Evolutionary conservation across 129 eudicot genomes (phyloP).

Genomic region (Flaveria sonorensis): DNA sequence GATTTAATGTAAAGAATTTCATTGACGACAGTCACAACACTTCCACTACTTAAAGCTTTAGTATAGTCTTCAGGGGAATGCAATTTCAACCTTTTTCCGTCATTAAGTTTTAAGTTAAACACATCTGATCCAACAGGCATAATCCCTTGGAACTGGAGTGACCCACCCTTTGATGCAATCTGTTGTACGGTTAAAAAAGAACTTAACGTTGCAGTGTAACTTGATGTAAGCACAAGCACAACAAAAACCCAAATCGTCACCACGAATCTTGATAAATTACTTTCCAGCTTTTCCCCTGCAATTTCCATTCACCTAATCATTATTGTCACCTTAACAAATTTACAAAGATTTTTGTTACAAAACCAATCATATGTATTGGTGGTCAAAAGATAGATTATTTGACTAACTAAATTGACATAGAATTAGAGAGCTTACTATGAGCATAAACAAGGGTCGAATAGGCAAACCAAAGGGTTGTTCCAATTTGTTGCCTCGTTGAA

Average conservation of each 20-base stretch:
- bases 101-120: conserved; percentile 8
- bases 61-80: conserved; percentile 30
- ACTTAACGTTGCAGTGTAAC: conserved; percentile 64
- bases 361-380: too few species aligned
- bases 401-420: background rate
- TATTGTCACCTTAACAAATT: background rate
- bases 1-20: conserved; percentile 52
- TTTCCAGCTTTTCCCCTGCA: conserved; percentile 45
- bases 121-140: background rate
- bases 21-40: conserved; percentile 42
- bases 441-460: conserved; percentile 41
- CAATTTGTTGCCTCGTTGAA: conserved; percentile 32
- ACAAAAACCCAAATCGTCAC: conserved; percentile 48
- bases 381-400: too few species aligned
- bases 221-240: conserved; percentile 49
- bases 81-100: conserved; percentile 1
- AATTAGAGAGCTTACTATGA: conserved; percentile 35
- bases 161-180: conserved; percentile 30
- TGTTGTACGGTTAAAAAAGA: conserved; percentile 57
- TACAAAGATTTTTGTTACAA: too few species aligned
- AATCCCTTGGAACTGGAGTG: conserved; percentile 18
- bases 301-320: background rate
- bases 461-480: conserved; percentile 45
- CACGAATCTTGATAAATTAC: conserved; percentile 48
- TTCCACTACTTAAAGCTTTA: conserved; percentile 45